Base-by-base conservation (phyloP, 2,329 filamentous ascomycete genomes). In the Volutella citrinella region DNA sequence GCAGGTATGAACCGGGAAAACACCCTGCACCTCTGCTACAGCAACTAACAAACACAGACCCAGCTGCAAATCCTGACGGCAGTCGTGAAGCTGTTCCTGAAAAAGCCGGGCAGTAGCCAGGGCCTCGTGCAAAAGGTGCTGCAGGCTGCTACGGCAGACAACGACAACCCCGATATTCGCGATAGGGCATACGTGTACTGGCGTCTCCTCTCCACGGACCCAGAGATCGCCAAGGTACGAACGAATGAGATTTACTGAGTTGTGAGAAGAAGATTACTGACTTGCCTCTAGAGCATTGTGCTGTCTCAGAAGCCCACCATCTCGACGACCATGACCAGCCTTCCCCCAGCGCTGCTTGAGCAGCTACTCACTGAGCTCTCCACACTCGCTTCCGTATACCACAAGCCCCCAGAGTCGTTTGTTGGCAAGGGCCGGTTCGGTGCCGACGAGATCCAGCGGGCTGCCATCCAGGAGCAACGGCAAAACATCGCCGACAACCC, bases 171-270 rank as follows among this genome's bases (percentile, higher is more conserved):
- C 1, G 93, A 98, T 65, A 94, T 97, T 51, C 83, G 93, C 50
- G 93, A 98, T 62, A 80, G 93, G 64, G 93, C 93, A 36, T 98
- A 97, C 58, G 88, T 97, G 24, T 98, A 98, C 70, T 98, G 93
- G 93, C 86, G 93, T 58, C 72, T 98, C 31, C 72, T 98, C 8
- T 97, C 93, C 15, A 93, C 87, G 36, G 91, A 97, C 57, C 80
- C 91, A 19, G 82, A 93, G 46, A 76, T 95, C 42, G 89, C 93
- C 38, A 96, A 95, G 76, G 83, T 84, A 65, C 44, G 65, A 46
- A 13, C n/a, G n/a, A n/a, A n/a, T n/a, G 14, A 7, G 13, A 2
- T 5, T 1, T 12, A 23, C 5, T 14, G 19, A 11, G 10, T 27
- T n/a, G 6, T 5, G 7, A 7, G 5, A 20, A 16, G 19, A 19